Base-by-base conservation (phyloP, 2,329 filamentous ascomycete genomes). In the Pezicula carpinea region DNA sequence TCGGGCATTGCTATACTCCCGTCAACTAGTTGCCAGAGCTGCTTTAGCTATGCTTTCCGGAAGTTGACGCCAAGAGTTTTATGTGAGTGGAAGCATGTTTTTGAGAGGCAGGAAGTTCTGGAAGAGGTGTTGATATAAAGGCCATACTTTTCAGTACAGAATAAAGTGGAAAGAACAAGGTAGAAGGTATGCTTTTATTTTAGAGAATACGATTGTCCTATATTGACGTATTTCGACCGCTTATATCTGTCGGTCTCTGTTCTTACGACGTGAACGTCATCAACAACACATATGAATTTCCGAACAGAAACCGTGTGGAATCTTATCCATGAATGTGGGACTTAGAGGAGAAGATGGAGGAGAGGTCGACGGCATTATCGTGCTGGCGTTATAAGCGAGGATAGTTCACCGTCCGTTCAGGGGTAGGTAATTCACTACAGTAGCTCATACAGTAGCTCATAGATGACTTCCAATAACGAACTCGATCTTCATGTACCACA, bases 11-110 rank as follows among this genome's bases (percentile, higher is more conserved):
- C 17, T 19, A 5, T 11, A 40, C 39, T 40, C 22, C 19, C 39
- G 22, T 23, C 23, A 13, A 40, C 19, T 8, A 40, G 18, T 10
- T 40, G 19, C 39, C 39, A 40, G 39, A 40, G 22, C 18, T 40
- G 39, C 39, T 26, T 40, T 13, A 40, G 39, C 39, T 40, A 18
- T 40, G 17, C 18, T 40, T 40, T 40, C 19, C 39, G 17, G 18
- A 40, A 40, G 10, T 22, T 21, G 18, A 40, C 22, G 15, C 22
- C 39, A 8, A 19, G 39, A 22, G 39, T 40, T 29, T 40, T 40
- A 11, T 18, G 19, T 11, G 39, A 23, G 15, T 17, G 19, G 39
- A 40, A 40, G 19, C 10, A 21, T 11, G 17, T 29, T n/a, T n/a
- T 14, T 21, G 39, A 19, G 22, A 23, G 14, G 39, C 15, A 17